A percentile compares a stretch with the other conserved stretches of the same genome.
Conservation (phyloP, 2,329 filamentous ascomycete species). For the Nemania abortiva region DNA sequence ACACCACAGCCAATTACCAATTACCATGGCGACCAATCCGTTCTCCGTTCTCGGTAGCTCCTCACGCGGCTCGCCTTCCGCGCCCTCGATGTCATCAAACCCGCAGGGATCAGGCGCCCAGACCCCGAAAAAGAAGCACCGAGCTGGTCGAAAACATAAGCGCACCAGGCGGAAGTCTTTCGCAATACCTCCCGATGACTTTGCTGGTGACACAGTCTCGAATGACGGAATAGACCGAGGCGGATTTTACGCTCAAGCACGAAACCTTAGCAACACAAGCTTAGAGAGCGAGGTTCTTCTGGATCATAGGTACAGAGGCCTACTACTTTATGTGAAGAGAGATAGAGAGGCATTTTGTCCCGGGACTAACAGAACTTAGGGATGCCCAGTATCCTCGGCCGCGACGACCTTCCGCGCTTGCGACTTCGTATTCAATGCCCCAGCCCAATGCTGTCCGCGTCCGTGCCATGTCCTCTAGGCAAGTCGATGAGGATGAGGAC, state of each 20-base stretch:
- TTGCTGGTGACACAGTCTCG: conserved; percentile 47
- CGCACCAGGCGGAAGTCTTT: conserved; percentile 84
- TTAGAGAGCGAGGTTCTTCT: conserved; percentile 89
- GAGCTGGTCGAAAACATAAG: conserved; percentile 80
- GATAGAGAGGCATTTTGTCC: background rate
- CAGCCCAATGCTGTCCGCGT: conserved; percentile 45
- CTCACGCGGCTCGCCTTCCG: conserved; percentile 47
- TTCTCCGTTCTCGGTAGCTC: conserved; percentile 71
- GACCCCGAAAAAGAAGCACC: conserved; percentile 72
- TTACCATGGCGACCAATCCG: conserved; percentile 45
- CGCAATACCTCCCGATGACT: conserved; percentile 71
- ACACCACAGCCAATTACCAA: background rate
- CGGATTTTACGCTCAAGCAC: conserved; percentile 63
- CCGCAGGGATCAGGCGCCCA: conserved; percentile 36
- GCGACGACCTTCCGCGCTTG: conserved; percentile 67
- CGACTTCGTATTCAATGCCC: conserved; percentile 45
- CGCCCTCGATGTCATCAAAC: conserved; percentile 9
- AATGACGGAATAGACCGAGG: conserved; percentile 45
- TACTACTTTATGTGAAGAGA: background rate
- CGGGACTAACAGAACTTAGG: conserved; percentile 28
- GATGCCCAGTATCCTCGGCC: conserved; percentile 64
- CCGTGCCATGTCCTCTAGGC: conserved; percentile 37
- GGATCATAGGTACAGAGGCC: conserved; percentile 73
- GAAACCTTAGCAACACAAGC: conserved; percentile 83
- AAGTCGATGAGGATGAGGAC: conserved; percentile 53